A percentile compares a stretch with the other conserved stretches of the same genome.
phyloP scores from a whole-genome alignment of 345 rosid genomes.

The Anastatica hierochuntica region DNA sequence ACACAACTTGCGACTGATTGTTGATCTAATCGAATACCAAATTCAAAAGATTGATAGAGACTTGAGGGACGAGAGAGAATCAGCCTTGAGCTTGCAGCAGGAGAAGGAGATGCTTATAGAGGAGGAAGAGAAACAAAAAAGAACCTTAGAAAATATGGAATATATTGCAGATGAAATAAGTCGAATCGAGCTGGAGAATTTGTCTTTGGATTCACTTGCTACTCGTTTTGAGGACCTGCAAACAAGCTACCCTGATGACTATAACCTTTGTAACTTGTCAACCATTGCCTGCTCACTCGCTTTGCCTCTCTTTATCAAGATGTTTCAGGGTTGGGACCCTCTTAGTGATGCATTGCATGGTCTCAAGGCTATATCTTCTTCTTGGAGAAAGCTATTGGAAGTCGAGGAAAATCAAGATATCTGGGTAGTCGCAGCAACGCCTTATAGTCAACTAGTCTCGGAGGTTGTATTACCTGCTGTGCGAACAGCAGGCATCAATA shows the following conservation, averaged over 20 bases:
- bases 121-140: slow-evolving; percentile 42
- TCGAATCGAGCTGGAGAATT: slow-evolving; percentile 43
- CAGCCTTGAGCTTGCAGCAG: slow-evolving; percentile 67
- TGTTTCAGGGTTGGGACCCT: slow-evolving; percentile 96
- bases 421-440: slow-evolving; percentile 56
- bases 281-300: slow-evolving; percentile 69
- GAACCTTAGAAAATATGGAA: slow-evolving; percentile 55
- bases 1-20: slow-evolving; percentile 63
- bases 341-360: slow-evolving; percentile 60
- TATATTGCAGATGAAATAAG: slow-evolving; percentile 37
- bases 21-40: slow-evolving; percentile 73
- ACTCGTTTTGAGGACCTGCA: slow-evolving; percentile 41
- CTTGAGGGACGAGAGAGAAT: slow-evolving; percentile 74
- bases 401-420: slow-evolving; percentile 51
- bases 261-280: slow-evolving; percentile 64
- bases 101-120: slow-evolving; percentile 66
- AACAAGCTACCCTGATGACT: slow-evolving; percentile 53
- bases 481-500: slow-evolving; percentile 69
- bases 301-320: slow-evolving; percentile 64
- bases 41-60: slow-evolving; percentile 81
- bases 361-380: slow-evolving; percentile 40
- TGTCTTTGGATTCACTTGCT: slow-evolving; percentile 57
- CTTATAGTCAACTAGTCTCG: slow-evolving; percentile 64
- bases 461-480: slow-evolving; percentile 80
- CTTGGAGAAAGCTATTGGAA: slow-evolving; percentile 67